Evolutionary conservation across 2,329 filamentous ascomycete genomes (phyloP), one percentile per base, ranked within the genome.

Genomic region (Niveomyces coronatus): DNA sequence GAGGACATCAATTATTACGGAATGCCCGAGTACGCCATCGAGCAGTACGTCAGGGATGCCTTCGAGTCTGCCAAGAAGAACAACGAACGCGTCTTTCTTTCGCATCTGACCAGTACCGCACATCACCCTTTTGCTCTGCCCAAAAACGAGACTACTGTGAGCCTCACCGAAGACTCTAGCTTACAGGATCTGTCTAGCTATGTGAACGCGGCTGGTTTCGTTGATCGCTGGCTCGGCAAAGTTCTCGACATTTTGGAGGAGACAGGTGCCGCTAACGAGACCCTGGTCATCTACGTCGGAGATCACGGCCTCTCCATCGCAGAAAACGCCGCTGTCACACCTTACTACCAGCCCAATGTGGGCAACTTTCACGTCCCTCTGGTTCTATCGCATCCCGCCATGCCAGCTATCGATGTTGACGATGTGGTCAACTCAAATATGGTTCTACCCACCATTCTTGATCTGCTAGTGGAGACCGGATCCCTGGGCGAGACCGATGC

Each of bases 1-100:
- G 46, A 53, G 0, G 53, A 60, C 28, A 52, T 57, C 37, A 60
- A 61, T 43, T 58, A 58, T 19, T 61, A 58, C 5, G 54, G 53
- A 8, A 53, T 58, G 40, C 45, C 54, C 35, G 57, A 60, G 33
- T 45, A 47, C 1, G 49, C 47, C 0, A 44, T 60, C 3, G 53
- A 56, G 26, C 49, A 57, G 17, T 60, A 60, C 10, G 49, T 60
- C 17, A 49, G 47, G 4, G 56, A 60, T 36, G 47, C 49, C n/a
- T 58, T 60, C 11, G 43, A 43, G 3, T 45, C 48, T 2, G 57
- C 57, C 11, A 49, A 45, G 24, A 45, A 52, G 27, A 51, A 50
- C 1, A 47, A 58, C 11, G 49, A 57, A 28, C 49, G 57, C 9
- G 45, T 60, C 1, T 61, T 60, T 22, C 38, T 60, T 4, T 52